Evolutionary conservation across 257 asterid genomes (phyloP).

Genomic region (Scutellaria baicalensis): DNA sequence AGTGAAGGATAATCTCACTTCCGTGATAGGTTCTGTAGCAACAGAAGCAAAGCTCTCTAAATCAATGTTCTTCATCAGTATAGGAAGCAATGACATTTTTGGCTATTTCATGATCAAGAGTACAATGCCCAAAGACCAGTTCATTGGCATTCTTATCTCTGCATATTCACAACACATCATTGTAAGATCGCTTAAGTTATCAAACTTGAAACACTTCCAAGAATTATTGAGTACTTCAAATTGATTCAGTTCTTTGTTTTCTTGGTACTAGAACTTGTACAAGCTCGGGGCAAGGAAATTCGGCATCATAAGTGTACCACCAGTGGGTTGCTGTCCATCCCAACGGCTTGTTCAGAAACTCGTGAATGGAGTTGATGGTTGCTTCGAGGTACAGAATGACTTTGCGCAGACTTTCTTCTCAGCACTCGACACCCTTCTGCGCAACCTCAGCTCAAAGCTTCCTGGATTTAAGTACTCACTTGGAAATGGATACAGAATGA

Average conservation of each 20-base stretch:
- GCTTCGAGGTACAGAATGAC: slow-evolving; percentile 46
- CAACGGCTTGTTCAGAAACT: slow-evolving; percentile 42
- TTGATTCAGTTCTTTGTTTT: not conserved
- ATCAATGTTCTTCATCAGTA: slow-evolving; percentile 56
- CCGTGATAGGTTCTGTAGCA: slow-evolving; percentile 27
- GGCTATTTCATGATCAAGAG: slow-evolving; percentile 37
- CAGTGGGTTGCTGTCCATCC: slow-evolving; percentile 68
- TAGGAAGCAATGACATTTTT: slow-evolving; percentile 69
- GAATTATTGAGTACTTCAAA: not conserved
- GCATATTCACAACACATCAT: slow-evolving; percentile 40
- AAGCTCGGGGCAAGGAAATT: slow-evolving; percentile 64
- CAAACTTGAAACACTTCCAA: not conserved
- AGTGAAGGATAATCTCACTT: slow-evolving; percentile 27
- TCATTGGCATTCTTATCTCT: slow-evolving; percentile 29
- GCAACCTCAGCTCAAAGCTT: slow-evolving; percentile 44
- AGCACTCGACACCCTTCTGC: slow-evolving; percentile 27
- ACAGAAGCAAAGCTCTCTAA: slow-evolving; percentile 29
- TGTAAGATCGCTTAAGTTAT: slow-evolving; percentile 20
- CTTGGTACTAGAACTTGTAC: slow-evolving; percentile 41
- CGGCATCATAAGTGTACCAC: slow-evolving; percentile 60
- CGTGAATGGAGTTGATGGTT: slow-evolving; percentile 31
- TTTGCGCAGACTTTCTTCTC: slow-evolving; percentile 44
- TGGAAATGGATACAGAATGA: slow-evolving; percentile 59
- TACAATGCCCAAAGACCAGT: slow-evolving; percentile 22
- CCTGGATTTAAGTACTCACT: slow-evolving; percentile 47